Evolutionary conservation across 2,329 filamentous ascomycete species (phyloP).

Genomic region (Dactylonectria estremocensis): DNA sequence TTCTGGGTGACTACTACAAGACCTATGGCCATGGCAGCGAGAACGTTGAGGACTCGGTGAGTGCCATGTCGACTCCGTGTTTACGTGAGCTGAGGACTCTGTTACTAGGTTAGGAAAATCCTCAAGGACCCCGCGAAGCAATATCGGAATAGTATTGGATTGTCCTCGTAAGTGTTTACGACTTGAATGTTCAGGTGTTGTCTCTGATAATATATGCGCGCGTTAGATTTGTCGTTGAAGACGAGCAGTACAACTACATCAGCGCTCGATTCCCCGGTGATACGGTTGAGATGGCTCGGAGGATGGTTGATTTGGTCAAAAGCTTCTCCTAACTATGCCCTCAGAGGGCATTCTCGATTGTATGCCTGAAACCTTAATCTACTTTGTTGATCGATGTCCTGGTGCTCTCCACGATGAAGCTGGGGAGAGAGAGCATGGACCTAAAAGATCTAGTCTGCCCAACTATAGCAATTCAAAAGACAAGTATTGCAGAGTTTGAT

Average conservation of each 20-base stretch:
- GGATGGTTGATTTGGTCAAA: conserved; percentile 22
- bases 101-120: conserved; percentile 19
- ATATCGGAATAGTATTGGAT: conserved; percentile 61
- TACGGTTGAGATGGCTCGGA: conserved; percentile 46
- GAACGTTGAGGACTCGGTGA: conserved; percentile 63
- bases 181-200: neutral
- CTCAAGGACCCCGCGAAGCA: conserved; percentile 47
- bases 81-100: neutral
- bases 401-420: too few relatives aligned
- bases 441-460: too few relatives aligned
- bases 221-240: conserved; percentile 63
- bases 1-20: conserved; percentile 71
- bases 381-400: too few relatives aligned
- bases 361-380: too few relatives aligned
- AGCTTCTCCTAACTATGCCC: too few relatives aligned
- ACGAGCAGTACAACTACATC: conserved; percentile 65
- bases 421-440: too few relatives aligned
- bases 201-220: conserved; percentile 6
- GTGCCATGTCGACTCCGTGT: conserved; percentile 25
- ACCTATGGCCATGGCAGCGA: conserved; percentile 67
- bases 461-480: too few relatives aligned
- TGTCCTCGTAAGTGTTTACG: conserved; percentile 57
- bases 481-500: too few relatives aligned
- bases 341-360: too few relatives aligned
- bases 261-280: conserved; percentile 64